A percentile compares a stretch with the other conserved stretches of the same genome.
phyloP scores from a whole-genome alignment of 495 filamentous ascomycete species.

The Thozetella sp. region DNA sequence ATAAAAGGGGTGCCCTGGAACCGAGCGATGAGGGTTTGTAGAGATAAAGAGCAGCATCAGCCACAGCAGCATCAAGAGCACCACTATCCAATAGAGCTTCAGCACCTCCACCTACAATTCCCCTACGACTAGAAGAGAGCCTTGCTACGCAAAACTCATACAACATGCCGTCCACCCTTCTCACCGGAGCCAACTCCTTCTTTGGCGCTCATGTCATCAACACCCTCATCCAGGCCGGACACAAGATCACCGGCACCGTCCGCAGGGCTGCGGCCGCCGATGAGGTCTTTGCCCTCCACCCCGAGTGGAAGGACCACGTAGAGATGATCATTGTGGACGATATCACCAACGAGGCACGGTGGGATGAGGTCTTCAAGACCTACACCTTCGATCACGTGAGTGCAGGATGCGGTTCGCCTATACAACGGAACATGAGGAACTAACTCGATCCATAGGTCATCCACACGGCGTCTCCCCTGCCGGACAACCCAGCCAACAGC shows the following conservation, averaged over 20 bases:
- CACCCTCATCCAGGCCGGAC: slow-evolving; percentile 24
- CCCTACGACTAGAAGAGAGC: no score
- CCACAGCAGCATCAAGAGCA: no score
- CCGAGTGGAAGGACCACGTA: slow-evolving; percentile 17
- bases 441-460: slow-evolving; percentile 5
- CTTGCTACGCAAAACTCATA: no score
- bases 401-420: not conserved
- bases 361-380: slow-evolving; percentile 14
- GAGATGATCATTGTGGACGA: slow-evolving; percentile 15
- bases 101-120: no score
- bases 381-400: slow-evolving; percentile 14
- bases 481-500: slow-evolving; percentile 15
- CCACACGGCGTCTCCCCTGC: slow-evolving; percentile 18
- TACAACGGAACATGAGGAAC: no score
- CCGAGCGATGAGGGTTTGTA: no score
- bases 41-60: no score
- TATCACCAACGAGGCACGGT: slow-evolving; percentile 12
- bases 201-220: slow-evolving; percentile 33
- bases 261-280: slow-evolving; percentile 14
- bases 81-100: no score
- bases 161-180: slow-evolving; percentile 28
- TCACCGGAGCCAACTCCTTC: slow-evolving; percentile 38
- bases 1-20: no score
- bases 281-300: slow-evolving; percentile 22
- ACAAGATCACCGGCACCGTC: slow-evolving; percentile 14